phyloP scores from a whole-genome alignment of 1,284 basidiomycete genomes.

The Leccinum ponderosum region DNA sequence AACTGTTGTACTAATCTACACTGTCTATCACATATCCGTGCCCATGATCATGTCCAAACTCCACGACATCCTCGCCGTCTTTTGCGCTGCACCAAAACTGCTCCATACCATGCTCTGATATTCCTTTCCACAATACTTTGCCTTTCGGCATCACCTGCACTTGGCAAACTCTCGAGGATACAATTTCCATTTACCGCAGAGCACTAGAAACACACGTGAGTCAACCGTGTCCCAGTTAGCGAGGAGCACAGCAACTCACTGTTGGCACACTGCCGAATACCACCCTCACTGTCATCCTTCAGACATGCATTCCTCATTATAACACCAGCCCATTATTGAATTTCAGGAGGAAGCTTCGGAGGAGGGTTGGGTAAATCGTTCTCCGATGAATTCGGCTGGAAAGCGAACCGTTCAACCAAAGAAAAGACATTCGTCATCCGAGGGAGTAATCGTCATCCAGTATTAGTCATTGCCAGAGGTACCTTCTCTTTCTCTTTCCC shows the following conservation, averaged over 20 bases:
- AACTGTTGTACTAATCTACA: not conserved
- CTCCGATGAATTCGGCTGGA: constrained; percentile 84
- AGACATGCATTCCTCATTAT: constrained; percentile 99
- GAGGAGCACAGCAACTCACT: constrained; percentile 49
- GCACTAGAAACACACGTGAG: constrained; percentile 54
- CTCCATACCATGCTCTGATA: constrained; percentile 98
- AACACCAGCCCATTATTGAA: constrained; percentile 99
- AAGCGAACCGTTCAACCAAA: constrained; percentile 95
- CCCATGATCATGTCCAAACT: constrained; percentile 27
- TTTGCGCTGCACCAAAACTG: constrained; percentile 85
- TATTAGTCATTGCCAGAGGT: constrained; percentile 16
- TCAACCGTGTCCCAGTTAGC: not conserved
- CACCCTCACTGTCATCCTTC: constrained; percentile 92
- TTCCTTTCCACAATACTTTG: constrained; percentile 98
- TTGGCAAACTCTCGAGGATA: constrained; percentile 97
- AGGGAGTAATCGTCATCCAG: constrained; percentile 15
- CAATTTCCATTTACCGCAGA: constrained; percentile 93
- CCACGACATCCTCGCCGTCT: constrained; percentile 64
- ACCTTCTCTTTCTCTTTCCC: constrained; percentile 47
- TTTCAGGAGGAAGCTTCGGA: constrained; percentile 81
- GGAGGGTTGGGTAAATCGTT: constrained; percentile 69
- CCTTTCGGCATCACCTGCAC: constrained; percentile 93
- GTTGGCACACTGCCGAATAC: constrained; percentile 97
- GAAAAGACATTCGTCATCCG: constrained; percentile 90
- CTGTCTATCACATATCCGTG: constrained; percentile 11